These are phyloP conservation scores for Pseudogymnoascus sp. DNA, from an alignment of 2,329 filamentous ascomycete genomes.

Conservation along the genomic window DNA sequence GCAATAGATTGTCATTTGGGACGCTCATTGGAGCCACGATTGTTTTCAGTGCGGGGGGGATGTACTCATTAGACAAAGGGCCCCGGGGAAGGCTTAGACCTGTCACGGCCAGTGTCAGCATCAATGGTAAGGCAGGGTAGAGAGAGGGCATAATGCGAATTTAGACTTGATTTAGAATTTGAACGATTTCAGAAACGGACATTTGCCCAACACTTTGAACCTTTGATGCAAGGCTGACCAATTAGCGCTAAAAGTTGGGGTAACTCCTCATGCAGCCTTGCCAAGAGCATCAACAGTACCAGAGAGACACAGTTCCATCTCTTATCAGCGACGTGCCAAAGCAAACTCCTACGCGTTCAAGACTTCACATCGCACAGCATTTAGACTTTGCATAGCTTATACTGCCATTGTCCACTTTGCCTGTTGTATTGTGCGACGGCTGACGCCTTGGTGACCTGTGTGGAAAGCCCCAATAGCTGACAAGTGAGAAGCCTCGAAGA, in stretches of 20 bases:
- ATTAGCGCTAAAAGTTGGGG: slow-evolving; percentile 5
- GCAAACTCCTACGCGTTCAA: not conserved
- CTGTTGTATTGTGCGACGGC: not conserved
- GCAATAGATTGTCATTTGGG: slow-evolving; percentile 66
- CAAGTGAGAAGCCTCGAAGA: not conserved
- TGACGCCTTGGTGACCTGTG: not conserved
- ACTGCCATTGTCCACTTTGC: not conserved
- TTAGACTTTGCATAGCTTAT: not conserved
- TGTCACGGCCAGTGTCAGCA: slow-evolving; percentile 16
- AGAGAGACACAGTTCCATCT: not conserved
- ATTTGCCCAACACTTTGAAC: not conserved
- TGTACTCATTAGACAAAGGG: slow-evolving; percentile 71
- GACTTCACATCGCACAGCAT: not conserved
- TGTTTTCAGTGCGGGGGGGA: slow-evolving; percentile 82
- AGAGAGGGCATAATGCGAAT: slow-evolving; percentile 6
- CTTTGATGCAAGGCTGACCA: slow-evolving; percentile 5
- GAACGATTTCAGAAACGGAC: not conserved
- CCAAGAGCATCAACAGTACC: not conserved
- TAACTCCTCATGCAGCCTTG: slow-evolving; percentile 2
- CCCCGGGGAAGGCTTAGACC: slow-evolving; percentile 22
- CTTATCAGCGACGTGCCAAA: slow-evolving; percentile 1
- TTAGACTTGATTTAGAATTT: slow-evolving; percentile 6
- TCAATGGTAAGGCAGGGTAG: slow-evolving; percentile 22
- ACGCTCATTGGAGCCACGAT: slow-evolving; percentile 74
- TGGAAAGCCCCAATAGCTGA: not conserved